Evolutionary conservation across 495 filamentous ascomycete species (phyloP), one percentile per base, ranked within the genome.

Genomic region (Annulohypoxylon maeteangense): DNA sequence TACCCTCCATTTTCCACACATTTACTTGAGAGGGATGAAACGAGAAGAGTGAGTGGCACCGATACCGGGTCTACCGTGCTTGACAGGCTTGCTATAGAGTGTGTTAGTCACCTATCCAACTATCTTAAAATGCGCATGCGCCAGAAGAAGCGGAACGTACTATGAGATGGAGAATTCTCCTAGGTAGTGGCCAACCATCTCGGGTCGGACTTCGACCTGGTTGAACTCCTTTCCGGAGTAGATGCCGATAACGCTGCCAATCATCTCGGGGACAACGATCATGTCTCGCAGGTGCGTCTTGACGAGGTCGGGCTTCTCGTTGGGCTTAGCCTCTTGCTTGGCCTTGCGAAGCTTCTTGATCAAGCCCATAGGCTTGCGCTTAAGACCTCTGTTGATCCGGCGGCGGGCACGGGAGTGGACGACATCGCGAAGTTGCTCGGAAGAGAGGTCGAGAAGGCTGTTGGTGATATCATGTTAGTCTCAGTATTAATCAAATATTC

Each of bases 171-270:
- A 97, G 88, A 99, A 99, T 87, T 99, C 95, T 80, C 87, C 95
- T 66, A 99, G 88, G 89, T 99, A 99, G 88, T 97, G 94, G 80
- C 95, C 95, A 85, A 99, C 95, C 95, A 99, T 99, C 90, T 99
- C 95, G 67, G 95, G 95, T 90, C 97, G 97, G 86, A 99, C 95
- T 84, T 99, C 95, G 75, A 99, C 93, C 88, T 97, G 94, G 89
- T 99, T 99, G 91, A 98, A 99, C 86, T 98, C 96, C 90, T 99
- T 99, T 82, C 95, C 95, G 68, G 92, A 95, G 90, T 99, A 99
- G 87, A 99, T 95, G 82, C 95, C 95, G 79, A 99, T 90, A 76
- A 99, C 95, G 82, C 86, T 90, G 71, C 95, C 95, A 81, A 99
- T 99, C 95, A 99, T 97, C 90, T 99, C 95, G 73, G 91, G 95